These are phyloP conservation scores for Coemansia sp. DNA, from an alignment of 192 early-diverging fungal species.

Conservation along the genomic window DNA sequence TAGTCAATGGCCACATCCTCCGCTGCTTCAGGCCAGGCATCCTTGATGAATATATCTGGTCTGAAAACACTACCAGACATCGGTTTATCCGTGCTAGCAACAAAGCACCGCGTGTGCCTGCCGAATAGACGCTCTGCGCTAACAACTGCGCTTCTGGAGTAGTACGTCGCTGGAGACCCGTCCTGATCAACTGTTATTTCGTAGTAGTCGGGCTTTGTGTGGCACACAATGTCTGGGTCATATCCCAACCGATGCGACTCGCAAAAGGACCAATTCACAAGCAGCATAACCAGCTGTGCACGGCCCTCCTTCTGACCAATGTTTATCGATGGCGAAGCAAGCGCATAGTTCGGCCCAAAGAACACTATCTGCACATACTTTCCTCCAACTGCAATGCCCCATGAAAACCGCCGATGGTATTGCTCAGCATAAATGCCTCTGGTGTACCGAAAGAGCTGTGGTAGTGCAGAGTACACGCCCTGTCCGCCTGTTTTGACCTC, in stretches of 20 bases:
- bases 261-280: conserved; percentile 19
- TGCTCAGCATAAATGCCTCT: conserved; percentile 8
- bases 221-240: conserved; percentile 8
- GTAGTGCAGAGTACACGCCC: not conserved
- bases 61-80: not conserved
- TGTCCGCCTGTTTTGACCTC: not conserved
- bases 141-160: not conserved
- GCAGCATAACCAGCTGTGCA: not conserved
- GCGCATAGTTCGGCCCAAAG: not conserved
- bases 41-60: conserved; percentile 17
- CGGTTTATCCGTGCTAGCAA: not conserved
- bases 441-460: conserved; percentile 11
- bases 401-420: conserved; percentile 15
- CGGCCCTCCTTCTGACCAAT: not conserved
- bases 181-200: conserved; percentile 1
- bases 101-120: conserved; percentile 18
- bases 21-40: conserved; percentile 4
- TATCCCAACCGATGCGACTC: conserved; percentile 2
- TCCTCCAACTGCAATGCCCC: not conserved
- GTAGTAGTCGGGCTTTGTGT: conserved; percentile 4
- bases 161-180: not conserved
- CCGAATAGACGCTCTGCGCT: conserved; percentile 16
- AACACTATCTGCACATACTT: not conserved
- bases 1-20: not conserved
- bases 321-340: conserved; percentile 9